These are phyloP conservation scores for Suillus hirtellus DNA, from an alignment of 768 basidiomycete species.

Conservation along the genomic window DNA sequence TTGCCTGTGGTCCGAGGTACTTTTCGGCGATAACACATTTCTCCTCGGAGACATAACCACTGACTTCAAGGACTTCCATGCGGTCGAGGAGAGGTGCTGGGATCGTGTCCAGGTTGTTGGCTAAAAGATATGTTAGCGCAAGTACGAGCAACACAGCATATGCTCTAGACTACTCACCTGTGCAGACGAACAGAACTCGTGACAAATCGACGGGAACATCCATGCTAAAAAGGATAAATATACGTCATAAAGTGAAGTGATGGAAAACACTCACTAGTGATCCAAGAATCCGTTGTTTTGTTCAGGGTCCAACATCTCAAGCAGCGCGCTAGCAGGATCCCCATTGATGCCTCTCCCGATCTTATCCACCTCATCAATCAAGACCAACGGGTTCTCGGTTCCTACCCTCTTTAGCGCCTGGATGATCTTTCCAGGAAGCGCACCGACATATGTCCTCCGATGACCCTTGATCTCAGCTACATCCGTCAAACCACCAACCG, in stretches of 20 bases:
- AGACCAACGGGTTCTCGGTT: conserved; percentile 89
- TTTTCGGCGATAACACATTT: conserved; percentile 84
- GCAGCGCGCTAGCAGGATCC: conserved; percentile 85
- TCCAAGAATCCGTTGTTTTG: conserved; percentile 94
- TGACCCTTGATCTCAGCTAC: conserved; percentile 99
- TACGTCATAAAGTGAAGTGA: too few relatives aligned
- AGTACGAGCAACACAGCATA: conserved; percentile 9
- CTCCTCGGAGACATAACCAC: conserved; percentile 92
- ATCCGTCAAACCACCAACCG: conserved; percentile 94
- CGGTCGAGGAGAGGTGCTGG: conserved; percentile 91
- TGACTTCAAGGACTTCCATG: conserved; percentile 96
- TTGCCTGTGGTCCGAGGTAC: conserved; percentile 92
- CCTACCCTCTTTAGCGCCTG: conserved; percentile 92
- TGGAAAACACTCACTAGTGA: conserved; percentile 72
- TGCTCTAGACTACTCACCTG: conserved; percentile 41
- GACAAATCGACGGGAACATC: conserved; percentile 97
- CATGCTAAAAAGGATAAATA: conserved; percentile 54
- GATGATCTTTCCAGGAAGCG: conserved; percentile 92
- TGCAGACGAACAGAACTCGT: conserved; percentile 96
- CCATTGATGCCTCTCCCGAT: conserved; percentile 90
- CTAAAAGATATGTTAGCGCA: conserved; percentile 34
- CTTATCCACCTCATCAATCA: conserved; percentile 97
- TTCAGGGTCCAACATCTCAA: conserved; percentile 94
- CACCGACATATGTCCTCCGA: conserved; percentile 93
- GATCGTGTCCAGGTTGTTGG: conserved; percentile 91